These are phyloP conservation scores for Cornus suecica DNA, from an alignment of 148 eudicot species.

Conservation along the genomic window DNA sequence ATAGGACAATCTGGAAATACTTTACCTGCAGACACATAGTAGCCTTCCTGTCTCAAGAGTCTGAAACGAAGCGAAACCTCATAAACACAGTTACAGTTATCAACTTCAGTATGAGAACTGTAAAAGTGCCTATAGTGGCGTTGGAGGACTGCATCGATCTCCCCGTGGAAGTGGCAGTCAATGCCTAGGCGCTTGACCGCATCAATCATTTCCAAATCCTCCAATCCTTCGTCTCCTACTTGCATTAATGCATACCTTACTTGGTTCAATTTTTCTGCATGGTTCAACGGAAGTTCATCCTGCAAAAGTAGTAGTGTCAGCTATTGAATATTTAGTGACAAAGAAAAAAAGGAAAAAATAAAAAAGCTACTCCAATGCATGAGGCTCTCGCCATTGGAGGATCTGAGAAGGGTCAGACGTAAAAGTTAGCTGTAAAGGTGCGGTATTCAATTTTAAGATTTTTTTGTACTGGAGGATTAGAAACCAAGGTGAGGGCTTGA, in stretches of 20 bases:
- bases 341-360: no score
- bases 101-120: background rate
- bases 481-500: background rate
- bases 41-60: conserved; percentile 48
- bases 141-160: conserved; percentile 23
- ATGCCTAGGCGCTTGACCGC: conserved; percentile 35
- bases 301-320: background rate
- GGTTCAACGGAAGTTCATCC: no score
- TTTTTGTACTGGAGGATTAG: background rate
- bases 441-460: no score
- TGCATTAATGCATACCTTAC: background rate
- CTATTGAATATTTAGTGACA: no score
- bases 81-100: conserved; percentile 21
- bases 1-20: background rate
- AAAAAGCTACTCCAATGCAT: no score
- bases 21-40: conserved; percentile 39
- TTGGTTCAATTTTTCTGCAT: background rate
- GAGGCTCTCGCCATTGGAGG: no score
- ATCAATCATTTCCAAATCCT: conserved; percentile 24
- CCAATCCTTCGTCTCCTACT: background rate
- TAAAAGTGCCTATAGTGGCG: conserved; percentile 3
- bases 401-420: no score
- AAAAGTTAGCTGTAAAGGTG: no score
- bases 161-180: conserved; percentile 34
- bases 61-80: conserved; percentile 46